Conservation (phyloP, 805 yeast genomes). For the Pichia deserticola region DNA sequence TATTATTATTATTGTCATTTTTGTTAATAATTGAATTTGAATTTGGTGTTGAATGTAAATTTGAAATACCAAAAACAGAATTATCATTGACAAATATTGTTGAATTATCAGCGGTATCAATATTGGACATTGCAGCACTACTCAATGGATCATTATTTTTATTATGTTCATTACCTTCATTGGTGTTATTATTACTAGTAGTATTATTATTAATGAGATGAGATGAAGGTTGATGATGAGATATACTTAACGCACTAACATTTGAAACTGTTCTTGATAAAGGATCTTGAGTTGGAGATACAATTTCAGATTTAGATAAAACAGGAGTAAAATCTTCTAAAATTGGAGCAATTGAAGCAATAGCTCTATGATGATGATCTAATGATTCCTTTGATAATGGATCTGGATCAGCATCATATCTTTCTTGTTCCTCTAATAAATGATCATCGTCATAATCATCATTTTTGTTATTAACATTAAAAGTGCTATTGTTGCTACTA, state of each 20-base stretch:
- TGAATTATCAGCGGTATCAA: background rate
- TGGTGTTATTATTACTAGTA: background rate
- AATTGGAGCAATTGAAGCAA: constrained; percentile 76
- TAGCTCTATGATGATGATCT: constrained; percentile 45
- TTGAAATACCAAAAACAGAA: background rate
- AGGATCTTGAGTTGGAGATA: constrained; percentile 26
- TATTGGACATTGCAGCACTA: too few relatives aligned
- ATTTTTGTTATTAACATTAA: too few relatives aligned
- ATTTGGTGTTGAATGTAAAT: too few relatives aligned
- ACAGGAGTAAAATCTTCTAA: constrained; percentile 65
- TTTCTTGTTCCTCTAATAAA: constrained; percentile 15
- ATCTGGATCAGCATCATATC: constrained; percentile 17
- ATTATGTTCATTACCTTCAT: background rate
- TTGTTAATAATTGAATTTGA: too few relatives aligned
- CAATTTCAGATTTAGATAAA: constrained; percentile 39
- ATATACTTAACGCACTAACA: constrained; percentile 25
- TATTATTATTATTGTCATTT: too few relatives aligned
- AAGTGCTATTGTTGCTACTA: background rate
- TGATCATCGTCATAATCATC: background rate
- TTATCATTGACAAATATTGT: background rate
- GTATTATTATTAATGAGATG: too few relatives aligned
- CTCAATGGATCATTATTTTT: background rate
- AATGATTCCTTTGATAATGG: constrained; percentile 28
- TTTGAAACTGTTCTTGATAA: constrained; percentile 28
- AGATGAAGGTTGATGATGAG: constrained; percentile 9